A percentile compares a stretch with the other conserved stretches of the same genome.
These are phyloP conservation scores for Hypoxylon lienhwacheense DNA, from an alignment of 495 filamentous ascomycete species.

Conservation along the genomic window DNA sequence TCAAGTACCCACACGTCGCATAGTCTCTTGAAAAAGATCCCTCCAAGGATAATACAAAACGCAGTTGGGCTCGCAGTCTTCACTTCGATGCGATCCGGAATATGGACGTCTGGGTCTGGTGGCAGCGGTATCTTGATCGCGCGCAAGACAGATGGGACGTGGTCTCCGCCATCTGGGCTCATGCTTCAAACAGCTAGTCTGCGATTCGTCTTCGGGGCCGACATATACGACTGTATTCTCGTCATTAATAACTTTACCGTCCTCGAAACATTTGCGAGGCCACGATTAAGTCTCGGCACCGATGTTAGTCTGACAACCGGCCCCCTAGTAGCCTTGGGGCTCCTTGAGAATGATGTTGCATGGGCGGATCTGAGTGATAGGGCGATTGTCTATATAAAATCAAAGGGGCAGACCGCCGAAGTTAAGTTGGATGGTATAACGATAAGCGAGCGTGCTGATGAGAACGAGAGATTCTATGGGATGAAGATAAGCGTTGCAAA, in stretches of 20 bases:
- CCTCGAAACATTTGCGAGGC: slow-evolving; percentile 75
- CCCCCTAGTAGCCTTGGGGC: slow-evolving; percentile 72
- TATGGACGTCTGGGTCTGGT: slow-evolving; percentile 88
- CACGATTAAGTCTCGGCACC: slow-evolving; percentile 75
- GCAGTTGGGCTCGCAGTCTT: slow-evolving; percentile 89
- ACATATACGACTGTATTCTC: slow-evolving; percentile 91
- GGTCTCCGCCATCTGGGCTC: slow-evolving; percentile 87
- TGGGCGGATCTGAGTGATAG: slow-evolving; percentile 61
- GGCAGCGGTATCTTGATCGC: slow-evolving; percentile 81
- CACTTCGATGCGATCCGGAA: slow-evolving; percentile 87
- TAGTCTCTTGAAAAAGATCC: slow-evolving; percentile 79
- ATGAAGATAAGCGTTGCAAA: slow-evolving; percentile 73
- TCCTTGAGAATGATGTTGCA: slow-evolving; percentile 73
- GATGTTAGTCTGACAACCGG: slow-evolving; percentile 78
- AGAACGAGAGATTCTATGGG: slow-evolving; percentile 86
- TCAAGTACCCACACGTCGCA: slow-evolving; percentile 32
- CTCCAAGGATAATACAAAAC: slow-evolving; percentile 74
- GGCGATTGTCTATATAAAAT: slow-evolving; percentile 87
- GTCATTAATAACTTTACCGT: slow-evolving; percentile 84
- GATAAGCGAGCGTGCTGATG: slow-evolving; percentile 80
- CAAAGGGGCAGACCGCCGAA: slow-evolving; percentile 78
- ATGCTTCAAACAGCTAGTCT: slow-evolving; percentile 82
- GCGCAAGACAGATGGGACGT: slow-evolving; percentile 77
- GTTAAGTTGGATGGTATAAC: slow-evolving; percentile 83
- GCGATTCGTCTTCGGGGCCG: slow-evolving; percentile 86